Conservation (phyloP, 2,329 filamentous ascomycete genomes). For the Exophiala sp. region DNA sequence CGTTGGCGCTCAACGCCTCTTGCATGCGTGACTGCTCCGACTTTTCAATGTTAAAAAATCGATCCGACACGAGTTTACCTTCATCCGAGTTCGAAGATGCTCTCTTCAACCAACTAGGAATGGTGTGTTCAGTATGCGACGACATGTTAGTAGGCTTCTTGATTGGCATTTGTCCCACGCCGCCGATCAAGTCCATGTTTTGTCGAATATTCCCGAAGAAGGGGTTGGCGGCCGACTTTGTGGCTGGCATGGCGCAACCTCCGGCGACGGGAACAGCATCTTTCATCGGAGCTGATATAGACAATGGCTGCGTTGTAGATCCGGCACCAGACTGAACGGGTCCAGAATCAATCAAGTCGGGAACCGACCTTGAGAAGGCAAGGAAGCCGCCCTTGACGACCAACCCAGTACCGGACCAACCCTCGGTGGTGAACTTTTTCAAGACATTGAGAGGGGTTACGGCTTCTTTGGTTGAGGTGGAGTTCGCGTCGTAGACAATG, state of each 20-base stretch:
- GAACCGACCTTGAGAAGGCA: slow-evolving; percentile 65
- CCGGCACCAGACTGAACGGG: slow-evolving; percentile 35
- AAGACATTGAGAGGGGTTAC: slow-evolving; percentile 77
- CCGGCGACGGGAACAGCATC: slow-evolving; percentile 76
- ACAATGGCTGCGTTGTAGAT: slow-evolving; percentile 46
- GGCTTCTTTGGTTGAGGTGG: slow-evolving; percentile 75
- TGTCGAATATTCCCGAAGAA: slow-evolving; percentile 97
- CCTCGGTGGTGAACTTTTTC: slow-evolving; percentile 86
- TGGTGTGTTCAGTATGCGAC: slow-evolving; percentile 44
- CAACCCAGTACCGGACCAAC: slow-evolving; percentile 69
- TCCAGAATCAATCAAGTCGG: slow-evolving; percentile 59
- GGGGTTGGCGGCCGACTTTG: slow-evolving; percentile 69
- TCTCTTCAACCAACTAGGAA: slow-evolving; percentile 75
- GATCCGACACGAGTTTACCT: slow-evolving; percentile 76
- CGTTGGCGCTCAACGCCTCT: slow-evolving; percentile 64
- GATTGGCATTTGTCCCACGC: slow-evolving; percentile 75
- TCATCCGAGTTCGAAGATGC: slow-evolving; percentile 66
- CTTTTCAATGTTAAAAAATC: slow-evolving; percentile 79
- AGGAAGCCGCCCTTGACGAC: slow-evolving; percentile 81
- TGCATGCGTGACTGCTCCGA: slow-evolving; percentile 91
- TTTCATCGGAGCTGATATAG: slow-evolving; percentile 50
- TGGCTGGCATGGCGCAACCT: slow-evolving; percentile 74
- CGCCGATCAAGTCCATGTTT: slow-evolving; percentile 90
- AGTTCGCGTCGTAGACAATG: slow-evolving; percentile 80
- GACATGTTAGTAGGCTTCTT: slow-evolving; percentile 56